Evolutionary conservation across 441 rosid species (phyloP), one percentile per base, ranked within the genome.

Genomic region (Melastoma candidum): DNA sequence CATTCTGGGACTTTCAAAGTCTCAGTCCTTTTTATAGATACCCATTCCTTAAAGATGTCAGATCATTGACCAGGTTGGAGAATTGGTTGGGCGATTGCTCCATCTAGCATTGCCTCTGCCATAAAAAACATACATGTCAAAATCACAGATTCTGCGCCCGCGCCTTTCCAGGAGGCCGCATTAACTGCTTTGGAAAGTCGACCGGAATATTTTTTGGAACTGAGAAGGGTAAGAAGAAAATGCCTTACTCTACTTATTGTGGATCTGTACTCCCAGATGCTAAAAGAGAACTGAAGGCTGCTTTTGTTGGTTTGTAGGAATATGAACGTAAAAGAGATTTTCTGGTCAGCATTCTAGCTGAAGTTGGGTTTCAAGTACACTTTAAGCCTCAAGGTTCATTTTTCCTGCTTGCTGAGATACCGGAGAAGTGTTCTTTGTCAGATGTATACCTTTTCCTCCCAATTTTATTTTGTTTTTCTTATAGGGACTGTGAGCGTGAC

Each of bases 81-180:
- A 55, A 58, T 81, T 50, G 87, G 87, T 51, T 81, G 87, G 87
- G 87, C 82, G 46, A 74, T 81, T 61, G 87, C 79, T 73, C 82
- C 82, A 22, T 54, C 80, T 43, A 51, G 25, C 64, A 54, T 73
- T 39, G 80, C 87, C 36, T 71, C 65, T 12, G 75, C 84, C 55
- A 74, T 78, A 55, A 70, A 67, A 68, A 78, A 78, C 63, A 81
- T 81, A 59, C 84, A 81, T 56, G 45, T 71, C 51, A 78, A 57
- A 65, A 41, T 78, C 51, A 78, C 84, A 2, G 84, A 81, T 74
- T 76, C 76, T 2, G 82, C 84, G 53, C 87, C 87, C 46, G 84
- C 84, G 12, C 84, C 87, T 44, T 81, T 81, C 71, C 87, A 78
- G 46, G 87, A 81, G 66, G 87, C 87, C 61, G 80, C 87, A 11